These are phyloP conservation scores for Ophiostoma tasmaniense DNA, from an alignment of 2,329 filamentous ascomycete genomes.

Conservation along the genomic window DNA sequence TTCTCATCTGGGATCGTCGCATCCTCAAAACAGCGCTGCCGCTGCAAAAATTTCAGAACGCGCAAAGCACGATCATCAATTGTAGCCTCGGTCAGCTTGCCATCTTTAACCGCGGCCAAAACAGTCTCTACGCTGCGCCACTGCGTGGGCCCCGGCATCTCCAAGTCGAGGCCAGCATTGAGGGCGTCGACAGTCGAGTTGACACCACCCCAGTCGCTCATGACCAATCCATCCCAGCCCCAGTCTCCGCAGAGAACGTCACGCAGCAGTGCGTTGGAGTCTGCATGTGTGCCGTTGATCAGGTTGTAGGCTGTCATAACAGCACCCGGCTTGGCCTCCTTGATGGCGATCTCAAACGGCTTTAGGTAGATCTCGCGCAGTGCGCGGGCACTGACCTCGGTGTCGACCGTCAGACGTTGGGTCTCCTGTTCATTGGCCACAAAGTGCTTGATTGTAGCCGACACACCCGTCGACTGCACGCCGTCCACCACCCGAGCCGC, in stretches of 20 bases:
- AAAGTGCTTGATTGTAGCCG: constrained; percentile 8
- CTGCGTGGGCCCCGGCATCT: constrained; percentile 9
- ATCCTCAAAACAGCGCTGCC: not conserved
- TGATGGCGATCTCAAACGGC: constrained; percentile 9
- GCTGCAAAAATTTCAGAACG: not conserved
- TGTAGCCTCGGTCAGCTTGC: not conserved
- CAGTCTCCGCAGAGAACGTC: constrained; percentile 9
- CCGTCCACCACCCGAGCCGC: not conserved
- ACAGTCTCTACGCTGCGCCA: not conserved
- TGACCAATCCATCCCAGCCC: constrained; percentile 6
- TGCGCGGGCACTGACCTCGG: not conserved
- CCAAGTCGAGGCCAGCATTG: constrained; percentile 5
- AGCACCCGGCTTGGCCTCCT: constrained; percentile 3
- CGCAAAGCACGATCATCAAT: constrained; percentile 1
- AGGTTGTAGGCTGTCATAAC: constrained; percentile 8
- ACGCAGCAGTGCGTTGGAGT: constrained; percentile 1
- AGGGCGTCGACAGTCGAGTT: constrained; percentile 3
- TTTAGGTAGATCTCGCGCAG: constrained; percentile 9
- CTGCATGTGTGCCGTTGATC: constrained; percentile 6
- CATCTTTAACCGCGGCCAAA: not conserved
- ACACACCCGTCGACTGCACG: not conserved
- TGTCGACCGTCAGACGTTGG: not conserved
- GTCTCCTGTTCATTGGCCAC: constrained; percentile 9
- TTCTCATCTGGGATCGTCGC: not conserved
- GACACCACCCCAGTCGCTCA: constrained; percentile 7